These are phyloP conservation scores for Mariannaea sp. DNA, from an alignment of 2,329 filamentous ascomycete species.

Conservation along the genomic window DNA sequence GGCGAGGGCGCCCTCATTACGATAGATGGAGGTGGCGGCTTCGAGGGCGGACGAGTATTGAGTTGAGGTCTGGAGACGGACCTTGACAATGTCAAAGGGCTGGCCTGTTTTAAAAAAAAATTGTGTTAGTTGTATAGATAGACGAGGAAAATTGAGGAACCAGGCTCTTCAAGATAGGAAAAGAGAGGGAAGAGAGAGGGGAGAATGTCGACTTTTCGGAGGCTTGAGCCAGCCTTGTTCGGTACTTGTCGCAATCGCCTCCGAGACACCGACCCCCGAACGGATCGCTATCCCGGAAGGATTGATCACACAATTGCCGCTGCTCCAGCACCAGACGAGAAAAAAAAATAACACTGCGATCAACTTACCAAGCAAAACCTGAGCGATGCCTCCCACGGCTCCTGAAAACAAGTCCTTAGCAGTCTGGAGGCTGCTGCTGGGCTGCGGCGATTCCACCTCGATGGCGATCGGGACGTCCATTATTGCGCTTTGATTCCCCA, in stretches of 20 bases:
- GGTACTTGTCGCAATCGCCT: background rate
- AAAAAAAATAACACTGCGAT: slow-evolving; percentile 47
- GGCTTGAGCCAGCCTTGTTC: slow-evolving; percentile 5
- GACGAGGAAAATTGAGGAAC: background rate
- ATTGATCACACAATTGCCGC: no score
- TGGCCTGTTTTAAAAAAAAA: slow-evolving; percentile 61
- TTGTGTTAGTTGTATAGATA: background rate
- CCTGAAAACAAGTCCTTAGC: slow-evolving; percentile 91
- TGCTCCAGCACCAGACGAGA: no score
- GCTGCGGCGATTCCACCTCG: slow-evolving; percentile 43
- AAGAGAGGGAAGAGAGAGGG: background rate
- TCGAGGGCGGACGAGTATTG: slow-evolving; percentile 81
- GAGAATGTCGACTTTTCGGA: slow-evolving; percentile 13
- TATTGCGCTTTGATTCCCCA: slow-evolving; percentile 13
- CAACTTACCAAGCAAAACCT: slow-evolving; percentile 80
- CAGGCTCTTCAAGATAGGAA: no score
- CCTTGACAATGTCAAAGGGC: slow-evolving; percentile 92
- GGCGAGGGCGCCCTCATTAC: slow-evolving; percentile 82
- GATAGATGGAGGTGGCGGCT: slow-evolving; percentile 82
- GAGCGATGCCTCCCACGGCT: slow-evolving; percentile 88
- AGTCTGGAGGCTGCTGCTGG: slow-evolving; percentile 58
- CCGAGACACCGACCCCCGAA: no score
- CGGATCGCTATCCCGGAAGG: no score
- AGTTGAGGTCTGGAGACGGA: slow-evolving; percentile 87
- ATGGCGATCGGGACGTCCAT: slow-evolving; percentile 40